Conservation (phyloP, 352 stramenopile species). For the Elongisporangium senticosum region DNA sequence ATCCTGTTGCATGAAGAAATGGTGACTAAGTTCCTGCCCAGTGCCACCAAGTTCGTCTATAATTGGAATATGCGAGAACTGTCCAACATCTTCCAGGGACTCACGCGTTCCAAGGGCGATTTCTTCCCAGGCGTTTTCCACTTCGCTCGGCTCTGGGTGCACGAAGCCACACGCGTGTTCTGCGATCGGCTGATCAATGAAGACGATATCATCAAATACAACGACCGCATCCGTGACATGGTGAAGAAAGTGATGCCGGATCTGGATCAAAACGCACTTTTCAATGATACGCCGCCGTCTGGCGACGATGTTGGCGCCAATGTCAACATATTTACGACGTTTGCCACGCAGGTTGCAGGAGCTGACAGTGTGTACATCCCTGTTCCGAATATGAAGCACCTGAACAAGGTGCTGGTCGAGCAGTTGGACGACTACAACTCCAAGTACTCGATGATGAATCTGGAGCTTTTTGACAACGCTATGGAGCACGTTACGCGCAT, state of each 20-base stretch:
- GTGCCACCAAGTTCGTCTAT: slow-evolving; percentile 97
- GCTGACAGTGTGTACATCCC: slow-evolving; percentile 68
- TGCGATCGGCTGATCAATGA: slow-evolving; percentile 95
- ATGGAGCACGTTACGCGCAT: slow-evolving; percentile 97
- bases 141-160: slow-evolving; percentile 92
- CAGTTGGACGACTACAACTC: slow-evolving; percentile 97
- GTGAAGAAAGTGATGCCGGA: slow-evolving; percentile 90
- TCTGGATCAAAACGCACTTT: slow-evolving; percentile 78
- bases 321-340: slow-evolving; percentile 95
- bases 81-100: slow-evolving; percentile 95
- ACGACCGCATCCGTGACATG: slow-evolving; percentile 89
- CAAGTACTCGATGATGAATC: slow-evolving; percentile 97
- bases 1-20: slow-evolving; percentile 92
- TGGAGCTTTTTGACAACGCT: slow-evolving; percentile 97
- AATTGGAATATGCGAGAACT: slow-evolving; percentile 98
- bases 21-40: slow-evolving; percentile 92
- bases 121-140: slow-evolving; percentile 87
- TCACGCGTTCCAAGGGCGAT: slow-evolving; percentile 89
- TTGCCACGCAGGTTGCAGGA: slow-evolving; percentile 73
- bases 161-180: slow-evolving; percentile 97
- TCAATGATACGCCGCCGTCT: slow-evolving; percentile 53
- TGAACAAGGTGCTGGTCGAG: slow-evolving; percentile 90
- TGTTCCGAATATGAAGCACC: slow-evolving; percentile 71
- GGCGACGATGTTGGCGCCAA: slow-evolving; percentile 25
- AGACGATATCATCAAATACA: slow-evolving; percentile 91